Percentiles rank a stretch among this genome's conserved stretches.
These are phyloP conservation scores for Metschnikowia peoriensis DNA, from an alignment of 805 yeast species.

Conservation along the genomic window DNA sequence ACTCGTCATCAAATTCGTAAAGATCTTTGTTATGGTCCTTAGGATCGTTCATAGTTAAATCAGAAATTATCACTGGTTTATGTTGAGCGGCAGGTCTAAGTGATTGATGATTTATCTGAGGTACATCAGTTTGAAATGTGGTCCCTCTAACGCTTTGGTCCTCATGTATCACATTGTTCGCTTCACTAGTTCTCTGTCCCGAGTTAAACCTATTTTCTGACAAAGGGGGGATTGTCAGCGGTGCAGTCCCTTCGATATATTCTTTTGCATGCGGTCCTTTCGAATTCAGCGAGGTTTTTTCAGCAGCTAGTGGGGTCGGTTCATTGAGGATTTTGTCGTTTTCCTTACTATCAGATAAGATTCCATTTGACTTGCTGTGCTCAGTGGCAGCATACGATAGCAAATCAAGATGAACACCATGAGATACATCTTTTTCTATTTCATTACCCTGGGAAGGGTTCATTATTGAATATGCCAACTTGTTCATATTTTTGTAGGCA, in stretches of 20 bases:
- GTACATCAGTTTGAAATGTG: background rate
- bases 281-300: background rate
- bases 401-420: slow-evolving; percentile 17
- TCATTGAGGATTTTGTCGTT: background rate
- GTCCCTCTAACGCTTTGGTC: background rate
- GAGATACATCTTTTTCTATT: slow-evolving; percentile 1
- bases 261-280: background rate
- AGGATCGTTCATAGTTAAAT: background rate
- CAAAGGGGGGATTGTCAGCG: background rate
- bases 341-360: background rate
- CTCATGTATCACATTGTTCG: background rate
- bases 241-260: background rate
- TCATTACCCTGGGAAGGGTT: slow-evolving; percentile 1
- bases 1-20: slow-evolving; percentile 60
- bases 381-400: slow-evolving; percentile 20
- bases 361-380: slow-evolving; percentile 11
- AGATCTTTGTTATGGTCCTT: slow-evolving; percentile 4
- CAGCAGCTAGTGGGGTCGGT: background rate
- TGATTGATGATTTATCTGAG: background rate
- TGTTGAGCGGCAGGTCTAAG: background rate
- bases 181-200: background rate
- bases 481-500: slow-evolving; percentile 23
- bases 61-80: background rate
- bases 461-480: slow-evolving; percentile 11
- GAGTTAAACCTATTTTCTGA: background rate